A percentile compares a stretch with the other conserved stretches of the same genome.
phyloP scores from a whole-genome alignment of 805 yeast genomes.

The Yamadazyma paraphyllophila region DNA sequence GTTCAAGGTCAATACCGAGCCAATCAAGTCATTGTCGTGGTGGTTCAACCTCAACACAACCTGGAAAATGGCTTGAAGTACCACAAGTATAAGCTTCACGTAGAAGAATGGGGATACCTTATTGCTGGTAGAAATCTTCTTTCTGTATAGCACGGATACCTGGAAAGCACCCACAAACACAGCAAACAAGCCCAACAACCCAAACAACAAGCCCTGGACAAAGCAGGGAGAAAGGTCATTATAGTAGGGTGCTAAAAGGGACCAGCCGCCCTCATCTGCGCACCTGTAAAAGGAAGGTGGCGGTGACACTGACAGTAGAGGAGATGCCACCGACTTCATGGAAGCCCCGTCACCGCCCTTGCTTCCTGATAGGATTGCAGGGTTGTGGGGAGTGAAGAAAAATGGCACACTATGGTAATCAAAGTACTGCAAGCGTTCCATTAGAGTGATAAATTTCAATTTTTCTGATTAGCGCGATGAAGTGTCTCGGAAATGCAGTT shows the following conservation, averaged over 20 bases:
- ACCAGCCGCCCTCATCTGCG: conserved; percentile 41
- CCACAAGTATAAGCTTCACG: conserved; percentile 39
- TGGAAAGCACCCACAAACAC: conserved; percentile 42
- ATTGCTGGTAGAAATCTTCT: conserved; percentile 24
- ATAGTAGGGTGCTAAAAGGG: conserved; percentile 35
- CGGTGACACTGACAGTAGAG: neutral
- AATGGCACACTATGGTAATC: conserved; percentile 18
- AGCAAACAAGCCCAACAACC: conserved; percentile 41
- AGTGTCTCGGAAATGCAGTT: neutral
- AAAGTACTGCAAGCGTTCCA: conserved; percentile 16
- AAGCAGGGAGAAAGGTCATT: conserved; percentile 63
- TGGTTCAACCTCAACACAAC: conserved; percentile 16
- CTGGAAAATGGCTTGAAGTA: conserved; percentile 39
- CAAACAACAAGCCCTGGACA: conserved; percentile 50
- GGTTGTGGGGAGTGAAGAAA: conserved; percentile 3
- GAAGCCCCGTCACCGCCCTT: too few relatives aligned
- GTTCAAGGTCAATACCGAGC: conserved; percentile 25
- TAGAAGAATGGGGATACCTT: conserved; percentile 39
- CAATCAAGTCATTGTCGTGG: conserved; percentile 23
- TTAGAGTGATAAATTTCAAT: conserved; percentile 2
- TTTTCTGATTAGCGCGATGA: neutral
- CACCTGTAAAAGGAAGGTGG: conserved; percentile 12
- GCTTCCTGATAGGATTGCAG: neutral
- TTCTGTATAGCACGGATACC: conserved; percentile 28
- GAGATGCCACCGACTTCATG: neutral